Percentiles rank a stretch among this genome's conserved stretches.
These are phyloP conservation scores for Trichoderma sp. DNA, from an alignment of 2,329 filamentous ascomycete genomes.

Conservation along the genomic window DNA sequence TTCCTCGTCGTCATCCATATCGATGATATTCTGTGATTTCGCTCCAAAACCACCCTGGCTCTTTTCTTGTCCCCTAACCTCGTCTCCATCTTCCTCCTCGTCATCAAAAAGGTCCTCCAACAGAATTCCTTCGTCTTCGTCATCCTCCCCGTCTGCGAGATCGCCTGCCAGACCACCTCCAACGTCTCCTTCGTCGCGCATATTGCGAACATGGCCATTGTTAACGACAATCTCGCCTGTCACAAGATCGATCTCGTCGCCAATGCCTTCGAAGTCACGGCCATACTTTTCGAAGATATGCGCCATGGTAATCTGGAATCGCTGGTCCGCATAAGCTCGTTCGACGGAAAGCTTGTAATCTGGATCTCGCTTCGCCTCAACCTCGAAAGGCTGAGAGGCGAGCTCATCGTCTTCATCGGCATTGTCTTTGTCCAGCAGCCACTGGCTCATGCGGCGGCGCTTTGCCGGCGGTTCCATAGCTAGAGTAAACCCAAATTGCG, in stretches of 20 bases:
- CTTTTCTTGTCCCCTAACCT: background rate
- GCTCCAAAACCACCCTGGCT: background rate
- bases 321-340: constrained; percentile 64
- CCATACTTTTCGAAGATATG: constrained; percentile 86
- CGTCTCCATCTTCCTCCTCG: constrained; percentile 21
- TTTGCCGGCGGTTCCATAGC: constrained; percentile 60
- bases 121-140: constrained; percentile 36
- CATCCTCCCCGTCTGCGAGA: constrained; percentile 37
- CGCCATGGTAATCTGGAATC: constrained; percentile 81
- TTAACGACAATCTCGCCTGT: constrained; percentile 83
- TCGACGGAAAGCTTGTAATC: constrained; percentile 58
- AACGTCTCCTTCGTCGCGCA: constrained; percentile 55
- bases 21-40: background rate
- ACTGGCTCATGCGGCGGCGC: constrained; percentile 53
- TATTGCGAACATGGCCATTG: constrained; percentile 74
- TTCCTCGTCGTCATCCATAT: constrained; percentile 18
- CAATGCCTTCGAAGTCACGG: constrained; percentile 76
- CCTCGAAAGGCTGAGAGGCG: constrained; percentile 45
- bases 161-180: constrained; percentile 32
- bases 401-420: constrained; percentile 47
- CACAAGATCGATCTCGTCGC: constrained; percentile 83
- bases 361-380: constrained; percentile 48
- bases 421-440: constrained; percentile 30
- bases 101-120: constrained; percentile 33
- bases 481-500: background rate